phyloP scores from a whole-genome alignment of 805 yeast species.

The Candida jianshihensis region DNA sequence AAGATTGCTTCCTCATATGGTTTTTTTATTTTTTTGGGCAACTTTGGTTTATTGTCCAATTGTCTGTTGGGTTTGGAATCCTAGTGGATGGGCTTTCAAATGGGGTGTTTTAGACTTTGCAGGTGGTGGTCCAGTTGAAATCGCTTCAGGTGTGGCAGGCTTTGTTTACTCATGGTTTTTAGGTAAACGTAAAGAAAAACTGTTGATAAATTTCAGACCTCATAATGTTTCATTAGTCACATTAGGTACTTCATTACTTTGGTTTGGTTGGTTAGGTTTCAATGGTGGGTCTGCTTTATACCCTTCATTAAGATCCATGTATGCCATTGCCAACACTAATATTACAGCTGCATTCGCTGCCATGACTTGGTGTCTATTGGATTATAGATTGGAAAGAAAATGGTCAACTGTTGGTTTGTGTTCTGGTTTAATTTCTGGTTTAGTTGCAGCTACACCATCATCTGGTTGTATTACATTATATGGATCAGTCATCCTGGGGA shows the following conservation, averaged over 20 bases:
- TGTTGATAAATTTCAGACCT: constrained; percentile 84
- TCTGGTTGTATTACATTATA: constrained; percentile 88
- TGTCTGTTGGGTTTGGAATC: constrained; percentile 94
- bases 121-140: constrained; percentile 97
- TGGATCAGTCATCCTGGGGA: constrained; percentile 83
- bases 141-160: constrained; percentile 85
- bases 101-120: constrained; percentile 96
- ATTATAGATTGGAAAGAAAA: constrained; percentile 79
- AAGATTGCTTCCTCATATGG: constrained; percentile 73
- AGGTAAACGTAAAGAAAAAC: constrained; percentile 69
- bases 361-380: constrained; percentile 84
- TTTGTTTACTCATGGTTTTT: constrained; percentile 76
- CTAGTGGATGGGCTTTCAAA: constrained; percentile 86
- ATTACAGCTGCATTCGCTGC: constrained; percentile 88
- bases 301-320: constrained; percentile 77
- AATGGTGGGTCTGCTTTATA: constrained; percentile 85
- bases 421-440: constrained; percentile 91
- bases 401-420: constrained; percentile 95
- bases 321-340: constrained; percentile 89
- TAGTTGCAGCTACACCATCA: constrained; percentile 95
- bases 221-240: constrained; percentile 91
- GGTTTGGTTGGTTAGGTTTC: constrained; percentile 96
- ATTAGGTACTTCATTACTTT: constrained; percentile 77
- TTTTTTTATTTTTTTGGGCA: constrained; percentile 81
- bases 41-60: constrained; percentile 91